phyloP scores from a whole-genome alignment of 106 monocot genomes.

The Triglochin maritima region DNA sequence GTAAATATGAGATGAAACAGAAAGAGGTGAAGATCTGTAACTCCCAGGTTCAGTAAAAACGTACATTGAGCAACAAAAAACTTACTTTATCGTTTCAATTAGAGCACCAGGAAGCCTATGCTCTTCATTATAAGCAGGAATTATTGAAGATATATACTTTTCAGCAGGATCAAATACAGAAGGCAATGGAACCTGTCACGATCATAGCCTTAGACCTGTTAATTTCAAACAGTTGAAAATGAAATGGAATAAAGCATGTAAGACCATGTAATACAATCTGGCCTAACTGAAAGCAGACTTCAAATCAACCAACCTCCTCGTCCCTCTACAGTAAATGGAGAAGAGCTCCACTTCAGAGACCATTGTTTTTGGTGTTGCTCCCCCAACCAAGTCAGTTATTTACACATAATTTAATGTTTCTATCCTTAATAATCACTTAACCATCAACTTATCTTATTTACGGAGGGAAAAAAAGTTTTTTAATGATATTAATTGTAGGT shows the following conservation, averaged over 20 bases:
- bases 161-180: conserved; percentile 92
- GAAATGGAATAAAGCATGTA: neutral
- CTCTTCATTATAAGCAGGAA: conserved; percentile 93
- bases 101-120: conserved; percentile 85
- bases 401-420: neutral
- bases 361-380: conserved; percentile 13
- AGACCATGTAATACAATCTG: neutral
- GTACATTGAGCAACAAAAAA: neutral
- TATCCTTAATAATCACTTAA: neutral
- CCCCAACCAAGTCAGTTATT: conserved; percentile 6
- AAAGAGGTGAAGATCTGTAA: too few relatives aligned
- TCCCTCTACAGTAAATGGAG: too few relatives aligned
- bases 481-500: too few relatives aligned
- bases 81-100: conserved; percentile 76
- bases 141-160: conserved; percentile 83
- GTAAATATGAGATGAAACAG: too few relatives aligned
- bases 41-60: too few relatives aligned
- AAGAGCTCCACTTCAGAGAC: conserved; percentile 7
- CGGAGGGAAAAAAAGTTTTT: too few relatives aligned
- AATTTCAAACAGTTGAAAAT: neutral
- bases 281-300: too few relatives aligned
- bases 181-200: conserved; percentile 67
- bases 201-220: neutral
- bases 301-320: too few relatives aligned
- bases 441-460: neutral